Evolutionary conservation across 2,329 filamentous ascomycete species (phyloP), one percentile per base, ranked within the genome.

Genomic region (Juglanconis oblonga): DNA sequence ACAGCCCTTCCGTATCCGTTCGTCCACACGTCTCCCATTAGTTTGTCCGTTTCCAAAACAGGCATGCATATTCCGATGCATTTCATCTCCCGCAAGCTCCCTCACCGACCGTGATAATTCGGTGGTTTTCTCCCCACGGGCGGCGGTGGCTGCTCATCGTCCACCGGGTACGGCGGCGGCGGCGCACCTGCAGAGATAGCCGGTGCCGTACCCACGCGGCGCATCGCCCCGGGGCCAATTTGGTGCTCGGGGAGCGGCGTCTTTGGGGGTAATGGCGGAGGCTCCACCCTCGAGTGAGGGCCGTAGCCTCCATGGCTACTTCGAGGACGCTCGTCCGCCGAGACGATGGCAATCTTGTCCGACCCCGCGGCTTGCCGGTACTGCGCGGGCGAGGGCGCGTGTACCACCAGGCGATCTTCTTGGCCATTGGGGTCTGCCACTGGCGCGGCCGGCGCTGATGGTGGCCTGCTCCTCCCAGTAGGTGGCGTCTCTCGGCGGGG

Each of bases 101-200:
- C 38, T 77, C 66, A 82, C 63, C 81, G 76, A 48, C 80, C 77
- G 59, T 79, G 81, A 67, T 88, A 91, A 7, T 57, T 57, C 52
- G 90, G 88, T 1, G 94, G 94, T 73, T 97, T 97, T 66, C 88
- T 86, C 49, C 89, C 87, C 82, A 96, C 92, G 6, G 84, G 80
- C 3, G 94, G 94, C 3, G 94, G 94, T 17, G 94, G 93, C 33
- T 89, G 88, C 32, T 89, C 90, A 68, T 96, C 84, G 50, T 87
- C 87, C 52, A 91, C 76, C 0, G 94, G 94, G 72, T 97, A 97
- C 1, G 92, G 92, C 38, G 91, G 81, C 8, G 77, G 72, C 11
- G 61, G 42, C 17, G 66, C 58, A 17, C 64, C 56, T 29, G 42
- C 35, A 24, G 24, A 51, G 48, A 57, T 35, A 5, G n/a, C 62